Evolutionary conservation across 2,329 filamentous ascomycete genomes (phyloP), one percentile per base, ranked within the genome.

Genomic region (Thermoascus crustaceus): DNA sequence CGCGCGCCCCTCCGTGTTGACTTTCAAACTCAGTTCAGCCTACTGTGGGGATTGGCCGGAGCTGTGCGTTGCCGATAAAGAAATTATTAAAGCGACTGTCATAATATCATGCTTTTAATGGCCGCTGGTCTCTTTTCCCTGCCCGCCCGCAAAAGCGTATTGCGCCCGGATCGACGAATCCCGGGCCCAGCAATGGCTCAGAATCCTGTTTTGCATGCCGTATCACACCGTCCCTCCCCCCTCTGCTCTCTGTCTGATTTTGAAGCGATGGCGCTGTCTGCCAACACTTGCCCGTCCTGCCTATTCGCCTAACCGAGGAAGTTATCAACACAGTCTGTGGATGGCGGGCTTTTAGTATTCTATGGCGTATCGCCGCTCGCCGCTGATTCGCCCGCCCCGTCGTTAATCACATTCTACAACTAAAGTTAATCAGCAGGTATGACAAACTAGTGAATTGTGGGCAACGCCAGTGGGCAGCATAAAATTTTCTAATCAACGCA

Each of bases 31-130:
- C 42, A 45, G 22, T 38, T 40, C 38, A 29, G 10, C 8, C 27
- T 35, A 33, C 26, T 33, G 42, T 45, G 38, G 35, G 40, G 45
- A 34, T 25, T 30, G 29, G 23, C 35, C 30, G 30, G 32, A 30
- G 13, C 35, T 41, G 37, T 38, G 14, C 16, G 30, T 36, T 36
- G 40, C 37, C 39, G 42, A 46, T 48, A 45, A 43, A 40, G 40
- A 30, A 44, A 30, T 17, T 29, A 29, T 7, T 1, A 16, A 3
- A 29, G 13, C 26, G 13, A 3, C 26, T 8, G 7, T 10, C 26
- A 5, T 18, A 29, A 29, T 17, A 29, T 9, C 26, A 17, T 7
- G 14, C 6, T 29, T 9, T 29, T 8, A 29, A 29, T 9, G 26
- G 26, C 14, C n/a, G 26, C 26, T 16, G 9, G 9, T 4, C 22